phyloP scores from a whole-genome alignment of 805 yeast species.

The Candida vaughaniae region DNA sequence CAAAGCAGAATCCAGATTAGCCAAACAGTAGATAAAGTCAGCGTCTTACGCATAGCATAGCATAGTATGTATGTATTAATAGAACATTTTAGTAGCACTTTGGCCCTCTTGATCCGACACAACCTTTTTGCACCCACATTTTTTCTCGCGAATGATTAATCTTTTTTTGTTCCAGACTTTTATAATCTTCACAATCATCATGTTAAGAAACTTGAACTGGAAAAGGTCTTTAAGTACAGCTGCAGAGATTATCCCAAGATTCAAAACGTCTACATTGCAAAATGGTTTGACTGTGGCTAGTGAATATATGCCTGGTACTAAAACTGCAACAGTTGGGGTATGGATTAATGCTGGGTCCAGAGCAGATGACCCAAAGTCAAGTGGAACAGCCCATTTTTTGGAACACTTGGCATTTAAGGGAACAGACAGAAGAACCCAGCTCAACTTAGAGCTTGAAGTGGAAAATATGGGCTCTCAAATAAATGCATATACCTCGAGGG shows the following conservation, averaged over 20 bases:
- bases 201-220: slow-evolving; percentile 2
- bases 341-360: slow-evolving; percentile 99
- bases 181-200: too few species aligned
- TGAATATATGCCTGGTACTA: slow-evolving; percentile 79
- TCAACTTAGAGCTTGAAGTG: slow-evolving; percentile 83
- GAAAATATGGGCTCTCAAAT: slow-evolving; percentile 96
- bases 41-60: too few species aligned
- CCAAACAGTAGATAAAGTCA: too few species aligned
- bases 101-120: too few species aligned
- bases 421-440: slow-evolving; percentile 76
- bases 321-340: slow-evolving; percentile 96
- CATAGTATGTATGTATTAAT: too few species aligned
- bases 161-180: too few species aligned
- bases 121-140: too few species aligned
- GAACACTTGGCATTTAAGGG: slow-evolving; percentile 98
- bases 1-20: background rate
- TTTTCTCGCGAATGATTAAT: too few species aligned
- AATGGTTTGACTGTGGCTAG: slow-evolving; percentile 96
- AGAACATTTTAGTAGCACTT: too few species aligned
- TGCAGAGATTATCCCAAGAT: slow-evolving; percentile 19
- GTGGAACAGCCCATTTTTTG: slow-evolving; percentile 95
- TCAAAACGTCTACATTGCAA: slow-evolving; percentile 66
- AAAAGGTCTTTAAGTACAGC: slow-evolving; percentile 7
- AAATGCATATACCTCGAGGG: slow-evolving; percentile 98
- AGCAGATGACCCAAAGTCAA: slow-evolving; percentile 82